phyloP scores from a whole-genome alignment of 1,139 yeast genomes.

The Blastobotrys capitulatus region DNA sequence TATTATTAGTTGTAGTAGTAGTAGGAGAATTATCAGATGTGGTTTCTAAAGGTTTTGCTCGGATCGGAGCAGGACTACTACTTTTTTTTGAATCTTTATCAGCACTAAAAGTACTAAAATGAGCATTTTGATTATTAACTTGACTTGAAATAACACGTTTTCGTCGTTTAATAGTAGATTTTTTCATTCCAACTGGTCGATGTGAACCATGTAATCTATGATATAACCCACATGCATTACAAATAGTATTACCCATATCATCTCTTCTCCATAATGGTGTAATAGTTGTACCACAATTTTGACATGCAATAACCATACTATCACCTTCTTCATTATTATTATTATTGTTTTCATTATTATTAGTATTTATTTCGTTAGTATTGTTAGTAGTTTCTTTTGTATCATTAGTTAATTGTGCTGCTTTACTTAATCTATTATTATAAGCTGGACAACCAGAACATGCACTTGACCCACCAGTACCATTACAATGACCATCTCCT shows the following conservation, averaged over 20 bases:
- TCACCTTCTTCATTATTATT: neutral
- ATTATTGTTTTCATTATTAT: neutral
- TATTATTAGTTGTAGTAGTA: neutral
- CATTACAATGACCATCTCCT: slow-evolving; percentile 82
- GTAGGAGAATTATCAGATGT: neutral
- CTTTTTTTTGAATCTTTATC: neutral
- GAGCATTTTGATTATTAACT: slow-evolving; percentile 7
- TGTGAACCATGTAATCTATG: slow-evolving; percentile 71
- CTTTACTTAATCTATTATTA: slow-evolving; percentile 53
- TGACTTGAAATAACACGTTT: slow-evolving; percentile 38
- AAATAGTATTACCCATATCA: slow-evolving; percentile 71
- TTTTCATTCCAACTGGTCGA: slow-evolving; percentile 72
- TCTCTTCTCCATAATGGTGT: slow-evolving; percentile 89
- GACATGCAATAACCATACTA: slow-evolving; percentile 54
- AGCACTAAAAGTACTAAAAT: slow-evolving; percentile 10
- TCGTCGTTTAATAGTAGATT: slow-evolving; percentile 68
- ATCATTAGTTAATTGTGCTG: slow-evolving; percentile 13
- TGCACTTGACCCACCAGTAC: slow-evolving; percentile 78
- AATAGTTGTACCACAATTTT: slow-evolving; percentile 75
- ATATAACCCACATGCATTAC: slow-evolving; percentile 86
- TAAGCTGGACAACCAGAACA: slow-evolving; percentile 82
- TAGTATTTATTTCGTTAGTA: slow-evolving; percentile 2
- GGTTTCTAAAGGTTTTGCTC: neutral
- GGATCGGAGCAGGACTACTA: slow-evolving; percentile 1
- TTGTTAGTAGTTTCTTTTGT: neutral